Percentiles rank a stretch among this genome's conserved stretches.
These are phyloP conservation scores for Corylus heterophylla DNA, from an alignment of 306 rosid species.

Conservation along the genomic window DNA sequence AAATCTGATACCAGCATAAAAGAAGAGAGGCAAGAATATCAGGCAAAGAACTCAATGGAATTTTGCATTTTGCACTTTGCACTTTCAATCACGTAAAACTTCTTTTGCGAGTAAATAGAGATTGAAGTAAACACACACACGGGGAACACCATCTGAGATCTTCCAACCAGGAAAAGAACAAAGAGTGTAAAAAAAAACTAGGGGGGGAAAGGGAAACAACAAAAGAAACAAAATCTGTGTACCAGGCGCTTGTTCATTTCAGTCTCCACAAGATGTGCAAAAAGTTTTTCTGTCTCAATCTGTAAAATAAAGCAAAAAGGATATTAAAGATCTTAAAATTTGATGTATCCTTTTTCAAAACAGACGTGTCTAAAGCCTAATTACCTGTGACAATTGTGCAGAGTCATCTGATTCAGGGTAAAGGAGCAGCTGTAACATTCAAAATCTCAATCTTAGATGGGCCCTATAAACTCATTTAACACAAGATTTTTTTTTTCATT, in stretches of 20 bases:
- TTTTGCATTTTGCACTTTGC: not conserved
- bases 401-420: constrained; percentile 98
- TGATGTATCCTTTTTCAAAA: constrained; percentile 4
- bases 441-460: constrained; percentile 23
- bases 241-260: constrained; percentile 93
- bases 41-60: constrained; percentile 6
- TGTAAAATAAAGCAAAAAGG: constrained; percentile 32
- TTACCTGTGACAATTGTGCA: constrained; percentile 98
- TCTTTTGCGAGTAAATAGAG: not conserved
- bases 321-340: constrained; percentile 28
- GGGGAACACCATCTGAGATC: not conserved
- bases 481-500: not conserved
- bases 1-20: not conserved
- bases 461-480: not conserved
- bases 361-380: constrained; percentile 6
- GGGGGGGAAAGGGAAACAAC: not conserved
- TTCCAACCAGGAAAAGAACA: not conserved
- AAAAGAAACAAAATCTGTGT: constrained; percentile 18
- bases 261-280: constrained; percentile 92
- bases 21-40: not conserved
- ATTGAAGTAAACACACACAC: not conserved
- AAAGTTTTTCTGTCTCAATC: constrained; percentile 98
- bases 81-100: not conserved
- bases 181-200: not conserved
- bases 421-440: constrained; percentile 71